Conservation (phyloP, 805 yeast species). For the Schwanniomyces pseudopolymorphus region DNA sequence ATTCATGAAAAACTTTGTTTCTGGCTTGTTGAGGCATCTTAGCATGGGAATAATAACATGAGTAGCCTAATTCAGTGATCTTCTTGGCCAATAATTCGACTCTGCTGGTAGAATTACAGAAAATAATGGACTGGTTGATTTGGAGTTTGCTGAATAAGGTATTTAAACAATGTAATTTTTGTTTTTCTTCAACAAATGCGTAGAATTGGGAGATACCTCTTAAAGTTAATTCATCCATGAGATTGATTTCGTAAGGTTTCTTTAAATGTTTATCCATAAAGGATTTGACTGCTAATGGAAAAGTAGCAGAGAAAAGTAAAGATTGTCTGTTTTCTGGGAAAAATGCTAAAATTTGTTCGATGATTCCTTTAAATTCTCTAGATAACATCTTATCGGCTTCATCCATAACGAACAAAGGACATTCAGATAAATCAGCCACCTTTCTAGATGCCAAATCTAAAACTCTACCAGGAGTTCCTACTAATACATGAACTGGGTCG, state of each 20-base stretch:
- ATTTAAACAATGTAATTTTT: slow-evolving; percentile 93
- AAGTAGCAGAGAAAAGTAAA: slow-evolving; percentile 89
- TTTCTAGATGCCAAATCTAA: slow-evolving; percentile 88
- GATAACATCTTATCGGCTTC: slow-evolving; percentile 98
- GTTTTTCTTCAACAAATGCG: slow-evolving; percentile 97
- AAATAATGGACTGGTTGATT: slow-evolving; percentile 94
- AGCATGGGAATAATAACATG: slow-evolving; percentile 96
- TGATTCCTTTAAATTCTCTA: slow-evolving; percentile 82
- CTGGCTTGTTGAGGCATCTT: slow-evolving; percentile 96
- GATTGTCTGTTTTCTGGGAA: slow-evolving; percentile 76
- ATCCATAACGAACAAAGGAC: slow-evolving; percentile 92
- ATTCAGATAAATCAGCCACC: slow-evolving; percentile 82
- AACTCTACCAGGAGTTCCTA: slow-evolving; percentile 98
- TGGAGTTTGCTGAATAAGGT: slow-evolving; percentile 91
- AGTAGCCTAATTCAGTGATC: slow-evolving; percentile 93
- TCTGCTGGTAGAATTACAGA: slow-evolving; percentile 95
- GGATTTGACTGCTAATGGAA: slow-evolving; percentile 89
- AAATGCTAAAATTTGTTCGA: slow-evolving; percentile 80
- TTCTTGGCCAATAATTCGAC: slow-evolving; percentile 95
- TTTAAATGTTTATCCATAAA: slow-evolving; percentile 89
- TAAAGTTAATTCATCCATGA: slow-evolving; percentile 96
- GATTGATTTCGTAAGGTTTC: slow-evolving; percentile 91
- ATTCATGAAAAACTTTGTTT: slow-evolving; percentile 97
- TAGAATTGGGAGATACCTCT: slow-evolving; percentile 96
- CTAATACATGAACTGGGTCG: slow-evolving; percentile 91